Conservation (phyloP, 495 filamentous ascomycete genomes). For the Parathielavia appendiculata region DNA sequence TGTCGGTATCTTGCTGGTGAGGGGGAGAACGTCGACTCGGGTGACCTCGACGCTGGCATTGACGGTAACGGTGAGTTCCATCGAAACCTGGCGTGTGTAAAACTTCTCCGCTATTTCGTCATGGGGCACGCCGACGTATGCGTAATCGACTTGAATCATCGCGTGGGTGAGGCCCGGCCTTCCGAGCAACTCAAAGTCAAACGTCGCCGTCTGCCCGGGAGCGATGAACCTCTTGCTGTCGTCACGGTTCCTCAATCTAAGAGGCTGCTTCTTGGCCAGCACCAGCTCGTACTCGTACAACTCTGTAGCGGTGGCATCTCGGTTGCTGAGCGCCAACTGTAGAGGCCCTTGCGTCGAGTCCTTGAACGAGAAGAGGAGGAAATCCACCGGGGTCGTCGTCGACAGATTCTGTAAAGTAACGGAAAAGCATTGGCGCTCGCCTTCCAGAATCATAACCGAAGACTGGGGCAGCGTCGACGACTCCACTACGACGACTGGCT, state of each 20-base stretch:
- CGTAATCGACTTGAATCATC: constrained; percentile 79
- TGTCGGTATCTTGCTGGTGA: constrained; percentile 49
- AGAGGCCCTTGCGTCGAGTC: constrained; percentile 78
- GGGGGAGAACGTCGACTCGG: constrained; percentile 71
- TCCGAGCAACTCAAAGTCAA: constrained; percentile 79
- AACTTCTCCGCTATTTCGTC: constrained; percentile 65
- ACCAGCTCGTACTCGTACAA: constrained; percentile 81
- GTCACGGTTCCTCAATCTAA: constrained; percentile 56
- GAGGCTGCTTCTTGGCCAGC: constrained; percentile 65
- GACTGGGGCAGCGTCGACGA: constrained; percentile 75
- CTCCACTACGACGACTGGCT: constrained; percentile 71
- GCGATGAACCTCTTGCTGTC: constrained; percentile 54
- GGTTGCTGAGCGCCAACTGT: constrained; percentile 66
- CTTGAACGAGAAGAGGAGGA: constrained; percentile 80
- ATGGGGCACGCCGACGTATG: constrained; percentile 58
- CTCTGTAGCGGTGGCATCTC: constrained; percentile 69
- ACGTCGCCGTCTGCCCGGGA: constrained; percentile 62
- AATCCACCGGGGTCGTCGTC: constrained; percentile 63
- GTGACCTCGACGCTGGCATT: constrained; percentile 81
- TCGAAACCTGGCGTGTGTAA: constrained; percentile 75
- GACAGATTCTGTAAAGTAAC: constrained; percentile 79
- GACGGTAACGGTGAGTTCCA: constrained; percentile 82
- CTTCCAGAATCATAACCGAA: constrained; percentile 86
- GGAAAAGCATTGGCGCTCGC: constrained; percentile 70
- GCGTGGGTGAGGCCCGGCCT: constrained; percentile 79